Evolutionary conservation across 1,284 basidiomycete genomes (phyloP).

Genomic region (Sporisorium iseilematis-ciliati): DNA sequence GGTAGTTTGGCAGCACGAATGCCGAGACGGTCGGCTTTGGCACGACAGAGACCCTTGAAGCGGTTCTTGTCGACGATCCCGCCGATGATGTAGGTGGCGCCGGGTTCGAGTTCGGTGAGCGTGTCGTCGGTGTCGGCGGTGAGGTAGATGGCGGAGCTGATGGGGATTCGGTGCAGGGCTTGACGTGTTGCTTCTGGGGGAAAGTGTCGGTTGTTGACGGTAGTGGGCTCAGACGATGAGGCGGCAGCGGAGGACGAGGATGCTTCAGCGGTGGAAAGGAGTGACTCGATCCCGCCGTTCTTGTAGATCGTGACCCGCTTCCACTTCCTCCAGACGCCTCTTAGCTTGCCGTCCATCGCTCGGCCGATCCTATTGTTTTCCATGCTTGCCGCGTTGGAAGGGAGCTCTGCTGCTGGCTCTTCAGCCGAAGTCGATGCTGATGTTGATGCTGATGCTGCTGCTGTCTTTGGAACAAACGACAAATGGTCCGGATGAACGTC

Average conservation of each 20-base stretch:
- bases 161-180: conserved; percentile 23
- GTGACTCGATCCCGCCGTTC: conserved; percentile 70
- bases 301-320: conserved; percentile 83
- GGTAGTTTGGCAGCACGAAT: conserved; percentile 90
- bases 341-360: conserved; percentile 81
- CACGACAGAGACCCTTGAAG: conserved; percentile 87
- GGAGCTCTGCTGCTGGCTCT: background rate
- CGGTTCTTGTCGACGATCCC: conserved; percentile 97
- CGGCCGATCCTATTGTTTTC: conserved; percentile 76
- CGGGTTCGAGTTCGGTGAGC: conserved; percentile 81
- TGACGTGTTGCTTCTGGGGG: conserved; percentile 16
- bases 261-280: conserved; percentile 13
- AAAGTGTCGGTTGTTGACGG: conserved; percentile 7
- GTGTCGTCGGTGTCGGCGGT: conserved; percentile 94
- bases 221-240: background rate
- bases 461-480: conserved; percentile 12
- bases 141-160: conserved; percentile 81
- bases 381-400: conserved; percentile 19
- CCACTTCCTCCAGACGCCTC: conserved; percentile 84
- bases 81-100: conserved; percentile 93
- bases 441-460: background rate
- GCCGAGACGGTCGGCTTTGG: conserved; percentile 82
- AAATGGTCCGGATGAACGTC: conserved; percentile 40
- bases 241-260: background rate
- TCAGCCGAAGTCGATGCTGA: too few relatives aligned